Conservation (phyloP, 371 early-diverging fungal species). For the Mucor velutinosus region DNA sequence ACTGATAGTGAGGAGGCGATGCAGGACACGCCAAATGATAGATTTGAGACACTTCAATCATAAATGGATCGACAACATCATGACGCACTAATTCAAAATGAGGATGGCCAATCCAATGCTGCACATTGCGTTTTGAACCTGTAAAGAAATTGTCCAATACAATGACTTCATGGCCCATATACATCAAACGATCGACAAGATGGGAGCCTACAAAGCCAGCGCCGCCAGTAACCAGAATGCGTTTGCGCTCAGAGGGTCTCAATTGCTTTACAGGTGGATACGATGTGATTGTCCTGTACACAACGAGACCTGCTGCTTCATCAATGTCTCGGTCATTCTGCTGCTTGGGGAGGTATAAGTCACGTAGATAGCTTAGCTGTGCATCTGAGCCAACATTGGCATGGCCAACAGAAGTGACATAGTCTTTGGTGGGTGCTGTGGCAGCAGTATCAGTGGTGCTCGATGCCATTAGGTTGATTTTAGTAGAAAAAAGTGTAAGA, state of each 20-base stretch:
- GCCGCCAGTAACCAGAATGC: slow-evolving; percentile 89
- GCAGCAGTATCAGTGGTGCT: background rate
- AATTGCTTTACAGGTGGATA: slow-evolving; percentile 61
- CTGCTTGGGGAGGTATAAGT: slow-evolving; percentile 48
- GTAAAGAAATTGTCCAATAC: slow-evolving; percentile 90
- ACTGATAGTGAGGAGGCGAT: slow-evolving; percentile 90
- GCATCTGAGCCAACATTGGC: slow-evolving; percentile 43
- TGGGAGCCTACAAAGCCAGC: slow-evolving; percentile 92
- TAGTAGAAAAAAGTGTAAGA: background rate
- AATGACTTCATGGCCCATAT: slow-evolving; percentile 87
- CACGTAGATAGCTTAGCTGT: slow-evolving; percentile 40
- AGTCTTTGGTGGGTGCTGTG: slow-evolving; percentile 2
- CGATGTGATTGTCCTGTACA: slow-evolving; percentile 47
- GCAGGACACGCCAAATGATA: slow-evolving; percentile 90
- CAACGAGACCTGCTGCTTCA: slow-evolving; percentile 41
- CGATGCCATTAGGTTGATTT: background rate
- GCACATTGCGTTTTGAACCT: slow-evolving; percentile 68
- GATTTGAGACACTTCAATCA: slow-evolving; percentile 86
- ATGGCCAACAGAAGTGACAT: slow-evolving; percentile 43
- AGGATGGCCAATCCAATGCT: slow-evolving; percentile 89
- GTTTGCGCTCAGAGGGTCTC: slow-evolving; percentile 61
- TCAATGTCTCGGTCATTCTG: slow-evolving; percentile 36
- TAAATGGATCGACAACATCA: slow-evolving; percentile 83
- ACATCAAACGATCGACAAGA: slow-evolving; percentile 83
- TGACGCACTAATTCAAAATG: slow-evolving; percentile 86